Evolutionary conservation across 148 eudicot genomes (phyloP).

Genomic region (Rheum nobile): DNA sequence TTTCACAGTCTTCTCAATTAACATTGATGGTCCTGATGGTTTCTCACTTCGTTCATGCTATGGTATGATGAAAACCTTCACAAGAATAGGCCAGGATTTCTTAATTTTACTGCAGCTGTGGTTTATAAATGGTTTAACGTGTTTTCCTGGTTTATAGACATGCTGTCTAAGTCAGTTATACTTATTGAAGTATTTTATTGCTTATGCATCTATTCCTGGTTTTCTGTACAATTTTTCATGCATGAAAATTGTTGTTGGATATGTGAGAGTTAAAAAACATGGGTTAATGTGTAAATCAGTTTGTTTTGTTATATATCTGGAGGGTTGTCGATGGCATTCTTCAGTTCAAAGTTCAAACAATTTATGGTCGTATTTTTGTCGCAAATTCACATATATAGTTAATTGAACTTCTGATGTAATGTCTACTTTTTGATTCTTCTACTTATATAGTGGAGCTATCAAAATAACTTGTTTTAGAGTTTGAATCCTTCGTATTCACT

Average conservation of each 20-base stretch:
- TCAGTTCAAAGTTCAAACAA: no score
- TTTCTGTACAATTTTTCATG: not conserved
- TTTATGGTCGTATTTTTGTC: not conserved
- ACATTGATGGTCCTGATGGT: not conserved
- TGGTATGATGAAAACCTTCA: not conserved
- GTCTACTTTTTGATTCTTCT: not conserved
- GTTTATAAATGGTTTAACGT: not conserved
- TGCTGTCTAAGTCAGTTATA: not conserved
- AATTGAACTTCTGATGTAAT: not conserved
- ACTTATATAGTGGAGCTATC: not conserved
- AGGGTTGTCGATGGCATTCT: not conserved
- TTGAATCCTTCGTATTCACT: not conserved
- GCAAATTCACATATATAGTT: not conserved
- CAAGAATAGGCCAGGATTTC: slow-evolving; percentile 1
- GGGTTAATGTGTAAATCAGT: not conserved
- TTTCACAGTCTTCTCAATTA: not conserved
- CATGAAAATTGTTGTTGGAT: not conserved
- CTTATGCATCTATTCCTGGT: not conserved
- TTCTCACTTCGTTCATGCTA: not conserved
- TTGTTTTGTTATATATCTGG: not conserved
- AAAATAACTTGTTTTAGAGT: not conserved
- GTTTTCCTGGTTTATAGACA: not conserved
- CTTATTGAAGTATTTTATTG: not conserved
- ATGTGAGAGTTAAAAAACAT: not conserved
- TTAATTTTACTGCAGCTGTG: not conserved